These are phyloP conservation scores for Aspergillus costaricaensis DNA, from an alignment of 2,329 filamentous ascomycete species.

Conservation along the genomic window DNA sequence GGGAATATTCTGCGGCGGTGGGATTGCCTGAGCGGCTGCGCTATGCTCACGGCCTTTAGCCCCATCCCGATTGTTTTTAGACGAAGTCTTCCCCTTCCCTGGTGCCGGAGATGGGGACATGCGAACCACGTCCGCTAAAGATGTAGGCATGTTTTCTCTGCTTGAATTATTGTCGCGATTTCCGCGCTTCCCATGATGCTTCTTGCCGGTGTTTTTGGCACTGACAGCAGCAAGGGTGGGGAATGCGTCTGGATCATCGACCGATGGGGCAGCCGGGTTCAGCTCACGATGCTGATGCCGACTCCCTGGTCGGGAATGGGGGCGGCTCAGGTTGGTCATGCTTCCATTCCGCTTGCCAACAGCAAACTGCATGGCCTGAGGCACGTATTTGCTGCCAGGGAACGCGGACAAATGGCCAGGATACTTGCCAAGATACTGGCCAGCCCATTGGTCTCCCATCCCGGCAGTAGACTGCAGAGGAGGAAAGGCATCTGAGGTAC, in stretches of 20 bases:
- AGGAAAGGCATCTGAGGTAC: slow-evolving; percentile 78
- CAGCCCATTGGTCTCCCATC: slow-evolving; percentile 61
- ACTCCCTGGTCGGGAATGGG: slow-evolving; percentile 81
- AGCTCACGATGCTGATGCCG: slow-evolving; percentile 69
- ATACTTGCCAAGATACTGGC: slow-evolving; percentile 48
- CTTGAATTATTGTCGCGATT: slow-evolving; percentile 53
- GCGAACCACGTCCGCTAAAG: slow-evolving; percentile 89
- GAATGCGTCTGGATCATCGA: slow-evolving; percentile 95
- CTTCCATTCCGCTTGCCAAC: slow-evolving; percentile 47
- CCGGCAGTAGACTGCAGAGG: slow-evolving; percentile 64
- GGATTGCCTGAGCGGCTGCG: slow-evolving; percentile 77
- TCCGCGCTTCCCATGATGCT: slow-evolving; percentile 88
- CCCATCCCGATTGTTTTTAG: slow-evolving; percentile 63
- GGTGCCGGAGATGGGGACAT: slow-evolving; percentile 87
- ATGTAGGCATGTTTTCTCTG: slow-evolving; percentile 72
- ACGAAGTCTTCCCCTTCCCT: slow-evolving; percentile 53
- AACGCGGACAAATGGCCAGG: slow-evolving; percentile 45
- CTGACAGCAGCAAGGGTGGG: slow-evolving; percentile 79
- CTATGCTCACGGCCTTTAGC: slow-evolving; percentile 74
- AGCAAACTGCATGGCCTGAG: slow-evolving; percentile 31
- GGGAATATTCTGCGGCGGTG: slow-evolving; percentile 85
- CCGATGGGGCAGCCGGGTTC: slow-evolving; percentile 69
- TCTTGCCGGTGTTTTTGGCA: slow-evolving; percentile 73
- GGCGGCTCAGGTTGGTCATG: slow-evolving; percentile 60
- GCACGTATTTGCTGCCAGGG: slow-evolving; percentile 50